Evolutionary conservation across 768 basidiomycete genomes (phyloP), one percentile per base, ranked within the genome.

Genomic region (Phaffia australis): DNA sequence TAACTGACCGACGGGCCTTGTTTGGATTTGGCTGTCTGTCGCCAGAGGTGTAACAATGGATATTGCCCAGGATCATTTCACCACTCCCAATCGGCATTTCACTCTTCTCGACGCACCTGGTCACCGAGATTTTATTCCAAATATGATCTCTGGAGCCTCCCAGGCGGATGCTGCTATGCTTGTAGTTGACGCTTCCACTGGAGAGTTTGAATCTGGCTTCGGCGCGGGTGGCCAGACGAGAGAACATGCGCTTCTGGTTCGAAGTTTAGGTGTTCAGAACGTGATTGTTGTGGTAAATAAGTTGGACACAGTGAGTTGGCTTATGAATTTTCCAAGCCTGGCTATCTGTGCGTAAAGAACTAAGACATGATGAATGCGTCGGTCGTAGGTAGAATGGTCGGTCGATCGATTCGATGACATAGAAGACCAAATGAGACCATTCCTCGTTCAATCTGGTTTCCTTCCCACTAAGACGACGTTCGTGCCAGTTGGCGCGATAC

Each of bases 81-180:
- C 81, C 6, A 97, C 92, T 0, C 78, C 83, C 0, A 81, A 86
- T 70, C 82, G 87, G 59, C 82, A 84, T 69, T 85, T 98, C 70
- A 95, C 91, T 1, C 83, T 99, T n/a, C 82, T 99, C 35, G 95
- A 99, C 72, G 94, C 94, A 0, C 95, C 95, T 0, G 95, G 95
- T 0, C 95, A 99, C 77, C 87, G 85, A 70, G 95, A 99, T 73
- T 98, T 98, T 72, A 87, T 99, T 69, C 95, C 95, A 1, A 98
- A 98, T 74, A 98, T 98, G 94, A 99, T 99, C 61, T 97, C 93
- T 0, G 95, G 95, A 0, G 94, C 95, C 8, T 85, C 93, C 1
- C 95, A 97, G 76, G 95, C 94, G 0, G 95, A 98, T 71, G 89
- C 89, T 56, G 91, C 95, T 0, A 77, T 98, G 9, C 83, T 98